These are phyloP conservation scores for Geotrichum klebahnii DNA, from an alignment of 1,139 yeast species.

Conservation along the genomic window DNA sequence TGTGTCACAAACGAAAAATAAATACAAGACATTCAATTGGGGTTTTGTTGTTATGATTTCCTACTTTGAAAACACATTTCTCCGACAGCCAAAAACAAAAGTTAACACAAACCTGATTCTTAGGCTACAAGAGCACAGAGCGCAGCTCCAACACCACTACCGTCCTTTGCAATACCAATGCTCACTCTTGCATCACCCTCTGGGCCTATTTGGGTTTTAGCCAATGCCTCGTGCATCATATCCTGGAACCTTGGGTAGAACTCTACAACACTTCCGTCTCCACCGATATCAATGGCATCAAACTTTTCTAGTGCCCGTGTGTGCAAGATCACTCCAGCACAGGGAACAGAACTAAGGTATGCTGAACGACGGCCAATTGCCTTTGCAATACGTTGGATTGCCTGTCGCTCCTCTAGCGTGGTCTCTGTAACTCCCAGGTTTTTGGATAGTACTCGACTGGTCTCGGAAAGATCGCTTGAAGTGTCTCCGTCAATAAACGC, in stretches of 20 bases:
- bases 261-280: constrained; percentile 91
- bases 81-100: too few relatives aligned
- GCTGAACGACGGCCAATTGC: constrained; percentile 86
- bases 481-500: constrained; percentile 81
- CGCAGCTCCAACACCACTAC: constrained; percentile 96
- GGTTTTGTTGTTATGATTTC: too few relatives aligned
- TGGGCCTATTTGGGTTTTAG: constrained; percentile 44
- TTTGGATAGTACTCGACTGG: constrained; percentile 30
- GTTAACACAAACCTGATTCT: too few relatives aligned
- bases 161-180: constrained; percentile 82
- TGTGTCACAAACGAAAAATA: too few relatives aligned
- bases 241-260: constrained; percentile 84
- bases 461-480: constrained; percentile 61
- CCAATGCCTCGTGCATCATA: constrained; percentile 69
- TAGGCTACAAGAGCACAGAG: constrained; percentile 60
- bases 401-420: constrained; percentile 60
- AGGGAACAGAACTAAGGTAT: constrained; percentile 76
- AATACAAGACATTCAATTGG: too few relatives aligned
- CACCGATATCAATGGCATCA: constrained; percentile 79
- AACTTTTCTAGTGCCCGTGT: constrained; percentile 51
- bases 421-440: constrained; percentile 39
- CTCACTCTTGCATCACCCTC: constrained; percentile 68
- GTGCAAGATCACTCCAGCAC: constrained; percentile 68
- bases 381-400: constrained; percentile 65
- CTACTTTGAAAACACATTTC: too few relatives aligned